phyloP scores from a whole-genome alignment of 2,329 filamentous ascomycete species.

The Botrytis squamosa region DNA sequence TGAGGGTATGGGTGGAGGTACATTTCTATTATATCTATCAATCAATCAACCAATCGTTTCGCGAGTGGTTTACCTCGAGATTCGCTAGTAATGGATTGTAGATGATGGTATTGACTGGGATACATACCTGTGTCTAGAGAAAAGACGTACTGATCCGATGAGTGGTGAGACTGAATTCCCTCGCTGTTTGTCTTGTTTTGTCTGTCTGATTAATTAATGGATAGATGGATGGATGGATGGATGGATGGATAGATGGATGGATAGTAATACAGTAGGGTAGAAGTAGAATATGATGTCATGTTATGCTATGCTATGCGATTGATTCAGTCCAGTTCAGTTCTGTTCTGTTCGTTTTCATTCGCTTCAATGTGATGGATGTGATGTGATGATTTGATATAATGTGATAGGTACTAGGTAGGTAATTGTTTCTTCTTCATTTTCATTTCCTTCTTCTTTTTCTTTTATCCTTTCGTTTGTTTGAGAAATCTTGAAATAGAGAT shows the following conservation, averaged over 20 bases:
- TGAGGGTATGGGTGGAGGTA: not conserved
- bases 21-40: not conserved
- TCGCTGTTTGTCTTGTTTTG: not conserved
- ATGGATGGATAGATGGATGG: not conserved
- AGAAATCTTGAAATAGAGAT: too few species aligned
- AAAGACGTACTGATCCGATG: not conserved
- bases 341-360: too few species aligned
- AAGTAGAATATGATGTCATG: not conserved
- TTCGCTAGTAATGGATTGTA: not conserved
- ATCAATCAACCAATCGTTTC: not conserved
- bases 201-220: too few species aligned
- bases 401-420: too few species aligned
- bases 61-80: not conserved
- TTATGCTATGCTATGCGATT: too few species aligned
- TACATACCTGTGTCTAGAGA: not conserved
- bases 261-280: not conserved
- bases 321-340: too few species aligned
- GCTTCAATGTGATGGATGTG: too few species aligned
- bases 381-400: too few species aligned
- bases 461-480: too few species aligned
- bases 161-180: not conserved
- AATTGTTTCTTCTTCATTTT: too few species aligned
- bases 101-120: not conserved
- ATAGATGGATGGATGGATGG: too few species aligned
- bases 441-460: too few species aligned